phyloP scores from a whole-genome alignment of 176 grass and related monocot species.

The Cenchrus fungigraminus region DNA sequence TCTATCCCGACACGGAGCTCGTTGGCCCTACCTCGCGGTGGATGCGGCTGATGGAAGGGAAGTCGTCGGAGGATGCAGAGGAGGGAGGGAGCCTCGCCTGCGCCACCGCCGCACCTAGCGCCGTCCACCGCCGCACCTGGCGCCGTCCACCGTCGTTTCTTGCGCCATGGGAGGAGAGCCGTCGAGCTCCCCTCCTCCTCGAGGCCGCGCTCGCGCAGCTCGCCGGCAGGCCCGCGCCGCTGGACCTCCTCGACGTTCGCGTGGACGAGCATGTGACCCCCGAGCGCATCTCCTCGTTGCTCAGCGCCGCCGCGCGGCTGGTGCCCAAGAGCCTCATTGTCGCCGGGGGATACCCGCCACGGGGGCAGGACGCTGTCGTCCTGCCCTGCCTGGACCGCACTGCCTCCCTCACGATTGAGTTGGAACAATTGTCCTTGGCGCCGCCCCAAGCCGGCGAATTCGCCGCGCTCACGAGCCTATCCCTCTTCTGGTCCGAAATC shows the following conservation, averaged over 20 bases:
- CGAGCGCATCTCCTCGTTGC: not conserved
- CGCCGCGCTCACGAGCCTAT: not conserved
- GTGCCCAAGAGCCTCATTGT: not conserved
- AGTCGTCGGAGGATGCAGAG: no score
- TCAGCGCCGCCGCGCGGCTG: not conserved
- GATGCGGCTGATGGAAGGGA: no score
- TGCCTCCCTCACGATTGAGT: not conserved
- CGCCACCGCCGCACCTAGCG: no score
- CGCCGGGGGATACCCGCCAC: not conserved
- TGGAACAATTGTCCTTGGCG: no score
- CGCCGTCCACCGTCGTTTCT: no score
- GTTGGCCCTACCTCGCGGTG: no score
- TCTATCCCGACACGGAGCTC: no score
- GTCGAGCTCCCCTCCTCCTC: no score
- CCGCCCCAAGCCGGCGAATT: not conserved
- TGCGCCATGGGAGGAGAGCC: no score
- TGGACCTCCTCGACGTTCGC: not conserved
- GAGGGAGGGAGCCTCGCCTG: no score
- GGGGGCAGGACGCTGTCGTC: not conserved
- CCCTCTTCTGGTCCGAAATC: rapidly evolving
- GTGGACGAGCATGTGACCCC: not conserved
- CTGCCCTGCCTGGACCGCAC: not conserved
- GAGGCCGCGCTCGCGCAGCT: not conserved
- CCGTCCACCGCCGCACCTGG: no score
- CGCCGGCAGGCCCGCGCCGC: not conserved